Percentiles rank a stretch among this genome's conserved stretches.
Conservation (phyloP, 106 monocot species). For the Chionographis japonica region DNA sequence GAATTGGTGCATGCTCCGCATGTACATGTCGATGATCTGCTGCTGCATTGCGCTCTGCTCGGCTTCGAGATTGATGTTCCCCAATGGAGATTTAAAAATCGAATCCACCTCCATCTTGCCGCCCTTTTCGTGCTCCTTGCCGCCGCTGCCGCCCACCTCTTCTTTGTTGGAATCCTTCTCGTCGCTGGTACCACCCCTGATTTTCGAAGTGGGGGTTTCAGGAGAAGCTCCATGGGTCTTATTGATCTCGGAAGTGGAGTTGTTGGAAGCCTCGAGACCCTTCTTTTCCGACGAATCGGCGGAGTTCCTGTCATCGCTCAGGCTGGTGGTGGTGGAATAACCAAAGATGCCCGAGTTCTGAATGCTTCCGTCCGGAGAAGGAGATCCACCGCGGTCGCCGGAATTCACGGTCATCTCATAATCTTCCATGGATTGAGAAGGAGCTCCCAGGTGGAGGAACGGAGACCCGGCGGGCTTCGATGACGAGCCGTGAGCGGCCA, state of each 20-base stretch:
- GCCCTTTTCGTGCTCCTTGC: neutral
- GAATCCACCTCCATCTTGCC: constrained; percentile 7
- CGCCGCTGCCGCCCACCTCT: neutral
- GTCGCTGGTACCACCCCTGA: neutral
- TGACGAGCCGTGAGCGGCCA: neutral
- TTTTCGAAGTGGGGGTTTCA: constrained; percentile 39
- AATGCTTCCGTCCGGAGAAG: constrained; percentile 12
- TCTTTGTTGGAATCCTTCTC: constrained; percentile 5
- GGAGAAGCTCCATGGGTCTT: constrained; percentile 11
- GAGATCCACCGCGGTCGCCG: neutral
- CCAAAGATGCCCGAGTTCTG: constrained; percentile 15
- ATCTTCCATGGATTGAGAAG: constrained; percentile 20
- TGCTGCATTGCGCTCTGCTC: constrained; percentile 55
- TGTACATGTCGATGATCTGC: constrained; percentile 71
- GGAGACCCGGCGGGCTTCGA: constrained; percentile 1
- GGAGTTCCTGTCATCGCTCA: constrained; percentile 25
- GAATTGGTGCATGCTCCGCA: constrained; percentile 73
- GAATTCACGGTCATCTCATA: constrained; percentile 38
- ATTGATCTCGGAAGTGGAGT: constrained; percentile 3
- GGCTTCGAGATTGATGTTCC: constrained; percentile 25
- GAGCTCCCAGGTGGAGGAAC: constrained; percentile 21
- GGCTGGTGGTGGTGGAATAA: constrained; percentile 24
- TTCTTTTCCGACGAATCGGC: constrained; percentile 20
- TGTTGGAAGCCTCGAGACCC: neutral
- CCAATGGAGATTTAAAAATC: constrained; percentile 42